phyloP scores from a whole-genome alignment of 139 green algal species.

The Coelastrella sp. region DNA sequence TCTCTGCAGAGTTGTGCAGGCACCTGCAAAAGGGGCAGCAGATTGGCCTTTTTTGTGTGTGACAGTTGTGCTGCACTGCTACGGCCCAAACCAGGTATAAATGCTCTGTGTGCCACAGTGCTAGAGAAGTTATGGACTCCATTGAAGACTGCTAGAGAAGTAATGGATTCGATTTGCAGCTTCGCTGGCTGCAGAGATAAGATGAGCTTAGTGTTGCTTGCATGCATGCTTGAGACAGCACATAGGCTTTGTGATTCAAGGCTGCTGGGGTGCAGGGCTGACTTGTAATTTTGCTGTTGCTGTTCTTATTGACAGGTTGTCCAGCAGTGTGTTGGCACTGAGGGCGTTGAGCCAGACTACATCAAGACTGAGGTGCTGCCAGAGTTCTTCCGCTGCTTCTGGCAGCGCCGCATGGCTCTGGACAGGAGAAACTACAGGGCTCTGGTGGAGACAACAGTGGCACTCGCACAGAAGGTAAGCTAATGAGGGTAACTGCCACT shows the following conservation, averaged over 20 bases:
- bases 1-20: background rate
- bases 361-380: slow-evolving; percentile 91
- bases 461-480: slow-evolving; percentile 83
- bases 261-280: background rate
- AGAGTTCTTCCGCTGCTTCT: slow-evolving; percentile 98
- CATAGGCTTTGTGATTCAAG: background rate
- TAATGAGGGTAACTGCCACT: too few species aligned
- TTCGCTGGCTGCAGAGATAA: background rate
- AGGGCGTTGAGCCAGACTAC: slow-evolving; percentile 97
- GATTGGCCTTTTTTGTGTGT: background rate
- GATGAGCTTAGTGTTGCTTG: too few species aligned
- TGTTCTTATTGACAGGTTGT: slow-evolving; percentile 79
- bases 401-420: slow-evolving; percentile 97
- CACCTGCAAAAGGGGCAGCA: background rate
- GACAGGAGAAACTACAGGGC: slow-evolving; percentile 94
- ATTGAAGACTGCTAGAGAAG: too few species aligned
- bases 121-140: too few species aligned
- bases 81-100: too few species aligned
- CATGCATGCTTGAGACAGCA: too few species aligned
- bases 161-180: too few species aligned
- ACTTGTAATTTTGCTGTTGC: background rate
- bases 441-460: slow-evolving; percentile 97
- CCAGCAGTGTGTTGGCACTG: slow-evolving; percentile 97
- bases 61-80: too few species aligned
- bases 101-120: too few species aligned